These are phyloP conservation scores for Microbotryum intermedium DNA, from an alignment of 1,284 basidiomycete species.

Conservation along the genomic window DNA sequence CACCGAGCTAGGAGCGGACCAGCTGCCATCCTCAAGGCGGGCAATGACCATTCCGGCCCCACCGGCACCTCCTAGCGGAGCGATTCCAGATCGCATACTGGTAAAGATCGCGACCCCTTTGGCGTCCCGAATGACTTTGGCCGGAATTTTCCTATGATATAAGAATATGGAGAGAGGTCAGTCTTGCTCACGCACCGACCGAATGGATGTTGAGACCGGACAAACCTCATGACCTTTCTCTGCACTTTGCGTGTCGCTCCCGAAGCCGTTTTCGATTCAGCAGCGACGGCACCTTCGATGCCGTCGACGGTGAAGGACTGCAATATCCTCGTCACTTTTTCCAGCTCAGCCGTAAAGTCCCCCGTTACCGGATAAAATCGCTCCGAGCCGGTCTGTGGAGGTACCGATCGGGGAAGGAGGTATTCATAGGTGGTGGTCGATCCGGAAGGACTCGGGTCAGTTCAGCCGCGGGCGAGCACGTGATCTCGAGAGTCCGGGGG, in stretches of 20 bases:
- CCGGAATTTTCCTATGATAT: constrained; percentile 45
- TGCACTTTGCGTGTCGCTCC: constrained; percentile 22
- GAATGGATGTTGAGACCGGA: constrained; percentile 32
- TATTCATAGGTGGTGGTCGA: too few relatives aligned
- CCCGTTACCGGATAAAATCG: constrained; percentile 48
- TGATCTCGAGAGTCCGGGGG: too few relatives aligned
- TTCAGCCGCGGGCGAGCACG: too few relatives aligned
- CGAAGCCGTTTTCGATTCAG: constrained; percentile 33
- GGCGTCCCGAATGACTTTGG: constrained; percentile 43
- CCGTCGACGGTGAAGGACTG: constrained; percentile 42
- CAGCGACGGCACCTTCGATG: constrained; percentile 26
- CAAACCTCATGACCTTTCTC: constrained; percentile 24
- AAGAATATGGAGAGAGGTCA: constrained; percentile 2
- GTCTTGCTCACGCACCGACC: constrained; percentile 35
- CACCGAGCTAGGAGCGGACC: constrained; percentile 47
- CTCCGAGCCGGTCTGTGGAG: constrained; percentile 42
- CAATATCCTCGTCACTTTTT: constrained; percentile 47
- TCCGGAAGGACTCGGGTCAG: too few relatives aligned
- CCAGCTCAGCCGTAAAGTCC: constrained; percentile 46
- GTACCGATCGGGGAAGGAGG: neutral
- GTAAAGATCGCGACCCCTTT: constrained; percentile 45
- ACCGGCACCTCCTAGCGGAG: constrained; percentile 48
- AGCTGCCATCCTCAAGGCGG: constrained; percentile 43
- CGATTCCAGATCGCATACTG: constrained; percentile 44
- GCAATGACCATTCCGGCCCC: constrained; percentile 45